Evolutionary conservation across 352 stramenopile genomes (phyloP).

Genomic region (Phytopythium mirpurense): DNA sequence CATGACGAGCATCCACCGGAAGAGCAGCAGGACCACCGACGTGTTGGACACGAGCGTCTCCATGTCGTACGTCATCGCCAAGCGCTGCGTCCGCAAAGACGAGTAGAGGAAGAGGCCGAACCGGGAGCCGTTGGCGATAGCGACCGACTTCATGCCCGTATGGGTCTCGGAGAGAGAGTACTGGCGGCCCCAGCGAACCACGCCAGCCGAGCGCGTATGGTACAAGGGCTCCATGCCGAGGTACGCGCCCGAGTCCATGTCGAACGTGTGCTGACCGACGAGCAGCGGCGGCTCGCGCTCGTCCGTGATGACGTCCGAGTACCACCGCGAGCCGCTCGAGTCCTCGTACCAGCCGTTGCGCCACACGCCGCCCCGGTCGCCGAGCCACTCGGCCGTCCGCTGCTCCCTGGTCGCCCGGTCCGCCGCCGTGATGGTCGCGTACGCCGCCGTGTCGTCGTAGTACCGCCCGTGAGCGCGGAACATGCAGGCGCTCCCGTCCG

Average conservation of each 20-base stretch:
- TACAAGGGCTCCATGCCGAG: background rate
- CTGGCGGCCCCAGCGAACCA: background rate
- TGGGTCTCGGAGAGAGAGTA: background rate
- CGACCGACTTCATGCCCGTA: background rate
- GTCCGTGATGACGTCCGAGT: slow-evolving; percentile 6
- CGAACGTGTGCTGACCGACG: background rate
- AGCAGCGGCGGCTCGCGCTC: background rate
- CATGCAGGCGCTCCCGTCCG: slow-evolving; percentile 2
- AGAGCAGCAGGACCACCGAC: background rate
- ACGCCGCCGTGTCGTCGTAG: background rate
- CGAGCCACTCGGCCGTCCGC: slow-evolving; percentile 1
- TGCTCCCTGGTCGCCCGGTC: background rate
- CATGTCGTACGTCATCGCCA: background rate
- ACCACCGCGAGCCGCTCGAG: slow-evolving; percentile 1
- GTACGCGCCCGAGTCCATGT: background rate
- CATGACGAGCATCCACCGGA: slow-evolving; percentile 1
- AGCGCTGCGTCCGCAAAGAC: slow-evolving; percentile 15
- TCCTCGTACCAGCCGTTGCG: slow-evolving; percentile 13
- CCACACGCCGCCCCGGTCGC: slow-evolving; percentile 1
- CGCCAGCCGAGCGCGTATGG: no score
- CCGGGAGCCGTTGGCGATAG: slow-evolving; percentile 16
- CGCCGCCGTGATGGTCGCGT: background rate
- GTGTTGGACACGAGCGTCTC: background rate
- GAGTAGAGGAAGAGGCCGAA: slow-evolving; percentile 22
- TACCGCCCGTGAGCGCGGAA: background rate